Evolutionary conservation across 75 land plant genomes (phyloP).

Genomic region (Chamaecyparis obtusa): DNA sequence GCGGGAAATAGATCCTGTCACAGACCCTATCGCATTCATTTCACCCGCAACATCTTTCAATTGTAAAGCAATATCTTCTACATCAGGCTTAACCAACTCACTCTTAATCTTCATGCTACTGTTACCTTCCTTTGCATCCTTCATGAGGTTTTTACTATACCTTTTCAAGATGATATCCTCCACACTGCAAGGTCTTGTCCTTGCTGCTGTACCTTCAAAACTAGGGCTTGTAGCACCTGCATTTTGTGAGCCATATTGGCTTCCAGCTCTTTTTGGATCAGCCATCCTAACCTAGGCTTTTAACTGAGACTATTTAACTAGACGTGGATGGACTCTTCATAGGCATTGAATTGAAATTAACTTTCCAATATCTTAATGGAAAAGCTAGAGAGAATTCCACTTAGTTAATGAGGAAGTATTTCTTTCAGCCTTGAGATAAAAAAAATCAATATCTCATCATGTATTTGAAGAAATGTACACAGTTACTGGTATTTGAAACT

Average conservation of each 20-base stretch:
- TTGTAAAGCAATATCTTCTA: neutral
- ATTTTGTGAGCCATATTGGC: constrained; percentile 4
- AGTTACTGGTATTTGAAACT: neutral
- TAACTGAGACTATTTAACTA: neutral
- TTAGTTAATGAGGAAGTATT: neutral
- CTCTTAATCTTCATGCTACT: constrained; percentile 5
- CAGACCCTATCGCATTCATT: neutral
- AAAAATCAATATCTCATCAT: neutral
- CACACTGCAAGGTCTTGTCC: constrained; percentile 70
- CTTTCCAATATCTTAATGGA: neutral
- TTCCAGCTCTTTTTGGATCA: neutral
- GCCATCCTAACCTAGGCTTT: neutral
- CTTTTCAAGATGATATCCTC: constrained; percentile 59
- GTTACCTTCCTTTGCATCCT: constrained; percentile 22
- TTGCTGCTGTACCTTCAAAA: constrained; percentile 59
- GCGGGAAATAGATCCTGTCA: neutral
- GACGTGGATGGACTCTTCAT: neutral
- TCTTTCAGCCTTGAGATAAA: neutral
- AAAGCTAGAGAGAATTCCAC: neutral
- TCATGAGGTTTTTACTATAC: constrained; percentile 32
- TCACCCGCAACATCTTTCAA: neutral
- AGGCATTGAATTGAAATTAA: neutral
- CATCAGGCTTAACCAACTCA: neutral
- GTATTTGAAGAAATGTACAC: neutral
- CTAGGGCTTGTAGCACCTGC: neutral